These are phyloP conservation scores for Aspergillus ustus DNA, from an alignment of 2,329 filamentous ascomycete genomes.

Conservation along the genomic window DNA sequence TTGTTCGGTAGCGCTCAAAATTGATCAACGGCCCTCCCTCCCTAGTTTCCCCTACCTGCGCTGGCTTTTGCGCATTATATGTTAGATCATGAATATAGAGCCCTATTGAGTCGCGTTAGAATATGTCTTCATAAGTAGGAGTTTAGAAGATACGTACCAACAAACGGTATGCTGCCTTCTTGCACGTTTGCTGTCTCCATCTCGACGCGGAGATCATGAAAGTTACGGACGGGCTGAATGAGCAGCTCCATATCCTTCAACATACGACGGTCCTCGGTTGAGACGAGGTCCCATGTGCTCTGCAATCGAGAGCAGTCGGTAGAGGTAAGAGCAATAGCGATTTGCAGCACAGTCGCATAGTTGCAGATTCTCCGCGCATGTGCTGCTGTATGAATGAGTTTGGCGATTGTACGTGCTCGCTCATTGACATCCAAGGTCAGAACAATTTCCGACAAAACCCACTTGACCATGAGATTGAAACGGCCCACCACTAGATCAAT, in stretches of 20 bases:
- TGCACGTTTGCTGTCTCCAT: conserved; percentile 65
- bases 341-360: conserved; percentile 69
- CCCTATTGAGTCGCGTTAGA: conserved; percentile 41
- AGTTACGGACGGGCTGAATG: conserved; percentile 67
- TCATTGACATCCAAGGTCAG: conserved; percentile 63
- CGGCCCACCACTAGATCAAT: conserved; percentile 69
- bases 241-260: conserved; percentile 64
- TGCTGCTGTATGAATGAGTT: conserved; percentile 67
- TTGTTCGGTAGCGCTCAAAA: conserved; percentile 69
- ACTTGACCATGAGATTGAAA: conserved; percentile 71
- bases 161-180: conserved; percentile 68
- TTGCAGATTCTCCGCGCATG: conserved; percentile 64
- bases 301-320: conserved; percentile 62
- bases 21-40: conserved; percentile 64
- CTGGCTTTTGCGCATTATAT: conserved; percentile 69
- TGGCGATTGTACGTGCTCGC: conserved; percentile 63
- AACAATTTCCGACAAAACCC: conserved; percentile 66
- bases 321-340: conserved; percentile 65
- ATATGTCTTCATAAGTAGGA: neutral
- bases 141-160: conserved; percentile 50
- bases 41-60: conserved; percentile 54
- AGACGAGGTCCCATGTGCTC: conserved; percentile 63
- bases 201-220: conserved; percentile 64
- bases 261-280: conserved; percentile 57
- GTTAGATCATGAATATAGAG: conserved; percentile 70